Base-by-base conservation (phyloP, 306 rosid genomes). In the Vigna hirtella region DNA sequence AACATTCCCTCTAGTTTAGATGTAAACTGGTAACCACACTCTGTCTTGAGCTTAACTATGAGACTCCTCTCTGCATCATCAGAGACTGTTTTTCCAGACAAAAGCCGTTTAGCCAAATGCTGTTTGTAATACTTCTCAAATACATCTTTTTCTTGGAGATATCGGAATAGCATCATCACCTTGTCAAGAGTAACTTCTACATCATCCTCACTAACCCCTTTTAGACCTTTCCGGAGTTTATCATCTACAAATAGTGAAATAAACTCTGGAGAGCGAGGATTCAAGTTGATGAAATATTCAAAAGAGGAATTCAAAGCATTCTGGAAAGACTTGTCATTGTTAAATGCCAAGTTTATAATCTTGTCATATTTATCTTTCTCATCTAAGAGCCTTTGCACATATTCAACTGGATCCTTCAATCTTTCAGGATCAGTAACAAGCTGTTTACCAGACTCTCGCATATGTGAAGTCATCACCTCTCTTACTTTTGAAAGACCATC, bases 1-100 rank as follows among this genome's bases (percentile, higher is more conserved):
- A 94, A 94, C 98, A 94, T 94, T 68, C 97, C 97, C 86, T 94
- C 98, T 53, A 94, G 78, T 83, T 92, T 94, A 34, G 97, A 94
- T 45, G 98, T 92, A 77, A 92, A 94, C 48, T 94, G 98, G 80
- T 94, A 94, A 15, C 97, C 97, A 64, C 97, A 90, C 83, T 94
- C 97, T 18, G 97, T 92, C 89, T 94, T 94, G 79, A 94, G 96
- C 91, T 94, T 94, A 67, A 94, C 97, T 43, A 94, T 89, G 82
- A 92, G 89, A 82, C 98, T 92, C 79, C 97, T 89, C 80, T 94
- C 98, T 13, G 92, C 98, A 71, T 94, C 98, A 68, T 94, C 98
- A 36, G 98, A 94, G 67, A 92, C 92, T 0, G 97, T 91, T 87
- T 94, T 94, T 57, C 97, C 96, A 20, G 94, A 94, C 74, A 94